Base-by-base conservation (phyloP, 805 yeast species). In the Candida awuae region DNA sequence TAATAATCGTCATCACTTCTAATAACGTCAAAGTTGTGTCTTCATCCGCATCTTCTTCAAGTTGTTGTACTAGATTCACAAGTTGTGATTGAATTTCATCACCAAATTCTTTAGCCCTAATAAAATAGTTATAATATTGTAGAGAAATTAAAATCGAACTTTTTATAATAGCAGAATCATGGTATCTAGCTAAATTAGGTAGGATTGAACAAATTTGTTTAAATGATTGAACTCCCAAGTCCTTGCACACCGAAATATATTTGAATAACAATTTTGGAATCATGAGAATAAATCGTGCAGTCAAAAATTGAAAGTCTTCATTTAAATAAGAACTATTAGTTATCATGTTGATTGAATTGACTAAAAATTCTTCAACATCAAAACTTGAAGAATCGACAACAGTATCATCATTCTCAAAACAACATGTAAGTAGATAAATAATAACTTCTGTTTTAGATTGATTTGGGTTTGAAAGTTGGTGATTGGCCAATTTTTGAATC, bases 1-100 rank as follows among this genome's bases (percentile, higher is more conserved):
- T 70, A 1, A 78, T 72, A 3, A 70, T 66, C 1, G 77, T 67
- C n/a, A 84, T 58, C 0, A 82, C 71, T 54, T 87, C 95, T 10
- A 84, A 68, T 30, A 88, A 58, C 34, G 82, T 67, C 1, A 87
- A 73, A 26, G 83, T 76, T 0, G 95, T 73, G 51, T 88, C 97
- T 33, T 85, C 95, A 32, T 77, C 83, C 0, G 92, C 73, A 1
- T 75, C 80, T 1, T 68, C 71, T 3, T 71, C 53, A 8, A 90
- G 56, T 2, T 68, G 55, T 3, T 56, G 51, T 9, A 78, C 67
- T 0, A 74, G 45, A 1, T 47, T 33, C 27, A 73, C 41, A 20
- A 62, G 40, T 13, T 42, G 39, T 13, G 33, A 30, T 38, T 62
- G 67, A 28, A 56, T 52, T 2, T 48, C 51, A 8, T 20, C 12